Base-by-base conservation (phyloP, 345 rosid genomes). In the Noccaea bulbosa region DNA sequence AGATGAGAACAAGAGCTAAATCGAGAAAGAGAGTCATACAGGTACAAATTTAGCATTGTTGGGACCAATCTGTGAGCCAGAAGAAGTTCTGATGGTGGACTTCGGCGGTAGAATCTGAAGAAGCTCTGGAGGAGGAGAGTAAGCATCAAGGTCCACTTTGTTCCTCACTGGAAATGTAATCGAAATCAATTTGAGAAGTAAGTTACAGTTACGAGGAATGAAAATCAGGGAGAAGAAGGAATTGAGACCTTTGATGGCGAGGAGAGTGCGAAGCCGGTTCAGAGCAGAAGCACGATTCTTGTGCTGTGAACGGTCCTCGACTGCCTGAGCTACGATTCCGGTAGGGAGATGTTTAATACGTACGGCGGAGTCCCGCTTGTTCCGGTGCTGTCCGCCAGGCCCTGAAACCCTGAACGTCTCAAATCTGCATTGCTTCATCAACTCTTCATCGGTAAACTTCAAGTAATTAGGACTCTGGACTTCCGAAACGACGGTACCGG, bases 301-400 rank as follows among this genome's bases (percentile, higher is more conserved):
- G 69, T 94, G 96, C 85, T 91, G 98, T 0, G 98, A 94, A 24
- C 99, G 88, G 47, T 94, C 96, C 71, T 94, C 99, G 1, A 74
- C 91, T 15, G 85, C 93, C 81, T 88, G 98, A 59, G 97, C 85
- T 16, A 84, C 78, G 49, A 94, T 70, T 20, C 95, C 96, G 32
- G 97, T 94, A 35, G 97, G 97, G 11, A 84, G 67, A 51, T 94
- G 97, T 85, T 85, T 91, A 60, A 94, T 75, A 17, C 97, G 86
- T 11, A 94, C 96, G 38, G 97, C 97, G 10, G 97, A 85, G 73
- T 91, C 99, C 5, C 97, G 91, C 62, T 94, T 94, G 81, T 94
- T 94, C 35, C 99, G 87, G 86, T 91, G 99, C 69, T 94, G 99
- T 37, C 99, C 97, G 11, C 97, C 99, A 0, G 95, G 96, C 0